Base-by-base conservation (phyloP, 225 moss, liverwort and hornwort species). In the Sphagnum tenellum region DNA sequence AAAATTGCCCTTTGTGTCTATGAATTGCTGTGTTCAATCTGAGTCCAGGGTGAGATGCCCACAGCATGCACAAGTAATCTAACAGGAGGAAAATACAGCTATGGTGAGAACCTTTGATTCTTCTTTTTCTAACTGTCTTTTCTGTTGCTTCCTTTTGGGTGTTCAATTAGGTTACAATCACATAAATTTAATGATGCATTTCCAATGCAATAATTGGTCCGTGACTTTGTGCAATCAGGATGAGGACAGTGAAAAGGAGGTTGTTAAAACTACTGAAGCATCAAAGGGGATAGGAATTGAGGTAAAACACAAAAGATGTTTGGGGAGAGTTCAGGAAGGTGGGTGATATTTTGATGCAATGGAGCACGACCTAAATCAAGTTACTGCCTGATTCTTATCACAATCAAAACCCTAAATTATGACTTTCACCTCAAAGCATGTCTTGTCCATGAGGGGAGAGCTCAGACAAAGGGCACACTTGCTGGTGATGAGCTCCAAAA, bases 221-320 rank as follows among this genome's bases (percentile, higher is more conserved):
- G 52, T 52, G 52, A 5, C 7, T 52, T 9, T 9, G 29, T 68
- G 6, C 9, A 57, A 54, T 3, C 13, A 85, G 84, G 84, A 85
- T 55, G 81, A 81, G 64, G 81, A 81, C 69, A 72, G 73, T 68
- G 84, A 85, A 64, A 78, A 81, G 56, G 84, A 81, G 61, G 61
- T 49, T 3, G 78, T 61, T 55, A 85, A 81, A 67, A 67, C 46
- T 62, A n/a, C 46, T 3, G 81, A 81, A 62, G 79, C 71, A 56
- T 8, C 78, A 67, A 73, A 76, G 74, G 84, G 65, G 63, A 62
- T 62, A 12, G 56, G 58, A 49, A 81, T 73, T 52, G 84, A 85
- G 84, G 84, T 84, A 73, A 76, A 9, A 9, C 6, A 52, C 29
- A 29, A 52, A 52, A 52, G 6, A 5, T 52, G 52, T 9, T 52